These are phyloP conservation scores for Aspergillus pseudonomiae DNA, from an alignment of 2,329 filamentous ascomycete species.

Conservation along the genomic window DNA sequence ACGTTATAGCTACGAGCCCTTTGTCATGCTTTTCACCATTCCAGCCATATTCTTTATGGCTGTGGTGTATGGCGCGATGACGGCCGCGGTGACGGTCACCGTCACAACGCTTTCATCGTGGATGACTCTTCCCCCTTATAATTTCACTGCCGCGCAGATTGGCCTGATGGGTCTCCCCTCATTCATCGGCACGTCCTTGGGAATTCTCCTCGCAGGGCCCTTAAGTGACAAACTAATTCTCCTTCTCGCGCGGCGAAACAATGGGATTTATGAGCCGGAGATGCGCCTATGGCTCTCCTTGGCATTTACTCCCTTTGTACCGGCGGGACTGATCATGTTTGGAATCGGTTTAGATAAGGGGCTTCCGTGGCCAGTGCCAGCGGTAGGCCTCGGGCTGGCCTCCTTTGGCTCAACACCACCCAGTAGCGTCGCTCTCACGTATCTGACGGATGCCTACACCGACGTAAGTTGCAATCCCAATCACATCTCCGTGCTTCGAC, in stretches of 20 bases:
- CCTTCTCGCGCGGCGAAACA: conserved; percentile 38
- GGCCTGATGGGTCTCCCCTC: conserved; percentile 44
- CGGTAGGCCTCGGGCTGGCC: conserved; percentile 14
- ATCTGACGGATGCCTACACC: conserved; percentile 34
- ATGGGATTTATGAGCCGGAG: conserved; percentile 50
- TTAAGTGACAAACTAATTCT: conserved; percentile 43
- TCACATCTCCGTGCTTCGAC: neutral
- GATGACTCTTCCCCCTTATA: conserved; percentile 45
- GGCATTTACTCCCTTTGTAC: conserved; percentile 6
- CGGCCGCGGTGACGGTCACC: conserved; percentile 43
- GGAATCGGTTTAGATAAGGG: neutral
- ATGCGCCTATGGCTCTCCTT: conserved; percentile 44
- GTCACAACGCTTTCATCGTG: conserved; percentile 38
- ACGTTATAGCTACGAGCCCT: conserved; percentile 33
- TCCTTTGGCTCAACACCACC: conserved; percentile 24
- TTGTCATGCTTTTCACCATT: conserved; percentile 35
- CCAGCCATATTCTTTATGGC: conserved; percentile 55
- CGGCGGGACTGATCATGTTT: neutral
- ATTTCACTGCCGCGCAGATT: conserved; percentile 40
- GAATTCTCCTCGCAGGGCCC: conserved; percentile 35
- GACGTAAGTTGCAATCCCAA: conserved; percentile 24
- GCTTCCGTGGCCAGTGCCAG: conserved; percentile 19
- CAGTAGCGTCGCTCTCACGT: conserved; percentile 31
- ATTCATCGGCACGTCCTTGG: conserved; percentile 45
- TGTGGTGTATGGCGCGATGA: conserved; percentile 41